Percentiles rank a stretch among this genome's conserved stretches.
Conservation (phyloP, 164 flowering plant species). For the Cinnamomum chago region DNA sequence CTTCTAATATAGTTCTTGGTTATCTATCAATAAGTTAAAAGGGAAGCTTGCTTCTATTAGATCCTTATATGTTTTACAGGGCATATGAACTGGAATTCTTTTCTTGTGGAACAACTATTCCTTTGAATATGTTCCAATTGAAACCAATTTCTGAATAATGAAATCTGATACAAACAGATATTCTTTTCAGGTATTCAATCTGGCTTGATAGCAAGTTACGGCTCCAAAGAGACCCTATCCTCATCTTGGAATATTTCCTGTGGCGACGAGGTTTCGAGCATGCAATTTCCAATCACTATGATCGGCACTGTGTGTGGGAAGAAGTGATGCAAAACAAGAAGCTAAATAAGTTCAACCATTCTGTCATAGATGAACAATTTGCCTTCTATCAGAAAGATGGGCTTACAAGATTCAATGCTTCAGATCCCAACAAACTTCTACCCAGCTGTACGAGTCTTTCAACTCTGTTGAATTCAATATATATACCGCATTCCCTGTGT, state of each 20-base stretch:
- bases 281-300: constrained; percentile 96
- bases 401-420: constrained; percentile 69
- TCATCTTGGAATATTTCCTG: constrained; percentile 80
- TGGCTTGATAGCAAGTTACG: constrained; percentile 99
- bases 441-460: constrained; percentile 73
- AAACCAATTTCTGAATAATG: background rate
- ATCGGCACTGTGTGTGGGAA: constrained; percentile 96
- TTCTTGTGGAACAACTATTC: background rate
- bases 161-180: background rate
- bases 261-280: constrained; percentile 87
- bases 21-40: background rate
- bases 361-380: constrained; percentile 87
- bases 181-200: constrained; percentile 76
- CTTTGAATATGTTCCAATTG: background rate
- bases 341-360: constrained; percentile 88
- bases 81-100: background rate
- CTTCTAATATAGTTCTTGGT: background rate
- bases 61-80: background rate
- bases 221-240: constrained; percentile 82
- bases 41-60: background rate
- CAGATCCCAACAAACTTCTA: constrained; percentile 73
- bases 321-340: constrained; percentile 92
- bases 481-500: background rate
- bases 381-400: constrained; percentile 88
- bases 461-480: background rate